Evolutionary conservation across 2,329 filamentous ascomycete genomes (phyloP), one percentile per base, ranked within the genome.

Genomic region (Paracoccidioides brasiliensis): DNA sequence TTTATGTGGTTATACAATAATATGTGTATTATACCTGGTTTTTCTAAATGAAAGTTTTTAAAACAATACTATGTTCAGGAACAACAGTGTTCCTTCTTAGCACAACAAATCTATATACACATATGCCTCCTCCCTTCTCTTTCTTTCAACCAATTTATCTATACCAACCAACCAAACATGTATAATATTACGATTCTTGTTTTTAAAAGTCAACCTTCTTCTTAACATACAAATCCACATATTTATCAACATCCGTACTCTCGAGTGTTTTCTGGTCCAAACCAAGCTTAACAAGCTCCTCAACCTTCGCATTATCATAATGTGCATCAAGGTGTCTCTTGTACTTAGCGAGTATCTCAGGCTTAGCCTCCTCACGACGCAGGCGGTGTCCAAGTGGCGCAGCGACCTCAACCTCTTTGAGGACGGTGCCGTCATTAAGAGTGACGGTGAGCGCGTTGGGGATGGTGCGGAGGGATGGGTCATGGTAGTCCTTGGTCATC

Each of bases 391-490:
- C 93, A 43, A 98, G 82, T 56, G 93, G 93, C 57, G 93, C 91
- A 78, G 96, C 90, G 55, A 98, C 87, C 51, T 87, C 86, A 58
- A 94, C 83, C 76, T 98, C 93, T 28, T 91, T 85, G 40, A 97
- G 79, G 8, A 93, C 80, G 49, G 90, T 95, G 66, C 93, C 93
- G 70, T 97, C 91, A 72, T 95, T 93, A 64, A 98, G 80, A 66
- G 86, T 91, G 57, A 98, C 90, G 35, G 90, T 96, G 62, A 98
- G 79, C 7, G 90, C 93, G 76, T 98, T 98, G 72, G 90, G 89
- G 74, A 98, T 98, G 73, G 90, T 96, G 66, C 93, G 88, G 77
- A 94, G 88, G 63, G 80, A 77, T 35, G 93, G 89, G 77, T 97
- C 81, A 71, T 98, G 93, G 83, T 98, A 98, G 74, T 97, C 91